Conservation (phyloP, 2,329 filamentous ascomycete genomes). For the Coniella vitis region DNA sequence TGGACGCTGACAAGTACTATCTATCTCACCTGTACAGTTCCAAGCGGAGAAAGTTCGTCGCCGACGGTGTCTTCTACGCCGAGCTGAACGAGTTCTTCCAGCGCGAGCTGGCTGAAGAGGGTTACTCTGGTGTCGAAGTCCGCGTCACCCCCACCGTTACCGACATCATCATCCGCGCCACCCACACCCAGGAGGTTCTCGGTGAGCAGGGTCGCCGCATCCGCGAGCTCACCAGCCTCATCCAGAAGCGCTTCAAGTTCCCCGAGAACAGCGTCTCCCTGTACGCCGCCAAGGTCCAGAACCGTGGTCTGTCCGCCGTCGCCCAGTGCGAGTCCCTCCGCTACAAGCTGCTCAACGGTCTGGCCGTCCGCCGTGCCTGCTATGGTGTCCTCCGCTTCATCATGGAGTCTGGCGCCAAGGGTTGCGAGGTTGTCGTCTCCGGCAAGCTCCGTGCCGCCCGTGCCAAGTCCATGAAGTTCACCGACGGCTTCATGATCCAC, state of each 20-base stretch:
- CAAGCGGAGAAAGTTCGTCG: conserved; percentile 91
- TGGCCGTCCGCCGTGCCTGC: conserved; percentile 96
- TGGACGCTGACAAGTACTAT: conserved; percentile 15
- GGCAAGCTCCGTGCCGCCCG: conserved; percentile 98
- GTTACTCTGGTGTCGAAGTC: conserved; percentile 99
- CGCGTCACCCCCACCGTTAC: conserved; percentile 99
- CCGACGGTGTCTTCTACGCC: conserved; percentile 99
- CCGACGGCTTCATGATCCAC: conserved; percentile 99
- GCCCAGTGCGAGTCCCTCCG: conserved; percentile 99
- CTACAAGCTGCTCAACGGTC: conserved; percentile 99
- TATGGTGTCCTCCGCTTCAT: conserved; percentile 99
- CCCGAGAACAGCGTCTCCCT: conserved; percentile 99
- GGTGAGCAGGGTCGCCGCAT: conserved; percentile 99
- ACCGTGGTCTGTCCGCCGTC: conserved; percentile 98
- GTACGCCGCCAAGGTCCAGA: conserved; percentile 99
- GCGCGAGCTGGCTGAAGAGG: conserved; percentile 99
- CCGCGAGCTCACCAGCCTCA: conserved; percentile 98
- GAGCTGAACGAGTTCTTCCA: conserved; percentile 99
- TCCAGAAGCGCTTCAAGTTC: conserved; percentile 99
- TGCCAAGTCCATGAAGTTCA: conserved; percentile 99
- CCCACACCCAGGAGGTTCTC: conserved; percentile 99
- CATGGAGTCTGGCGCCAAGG: conserved; percentile 99
- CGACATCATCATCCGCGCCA: conserved; percentile 99
- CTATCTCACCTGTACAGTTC: conserved; percentile 51
- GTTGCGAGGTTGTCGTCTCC: conserved; percentile 98